Conservation (phyloP, 805 yeast species). For the Candida ulmi region DNA sequence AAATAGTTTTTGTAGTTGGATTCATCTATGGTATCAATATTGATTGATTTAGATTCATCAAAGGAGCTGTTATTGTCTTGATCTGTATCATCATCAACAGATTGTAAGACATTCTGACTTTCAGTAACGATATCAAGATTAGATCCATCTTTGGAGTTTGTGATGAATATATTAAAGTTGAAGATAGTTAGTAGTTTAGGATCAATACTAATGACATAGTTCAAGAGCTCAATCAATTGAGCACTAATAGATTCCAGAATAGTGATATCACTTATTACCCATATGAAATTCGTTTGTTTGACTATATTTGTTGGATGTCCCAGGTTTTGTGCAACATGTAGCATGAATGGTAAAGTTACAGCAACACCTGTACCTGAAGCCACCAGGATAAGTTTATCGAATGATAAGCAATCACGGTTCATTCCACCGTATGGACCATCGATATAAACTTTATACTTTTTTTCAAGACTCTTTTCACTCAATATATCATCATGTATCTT, state of each 20-base stretch:
- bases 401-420: slow-evolving; percentile 37
- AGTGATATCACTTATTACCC: slow-evolving; percentile 34
- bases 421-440: slow-evolving; percentile 61
- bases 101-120: neutral
- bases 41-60: neutral
- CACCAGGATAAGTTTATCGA: slow-evolving; percentile 36
- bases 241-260: slow-evolving; percentile 35
- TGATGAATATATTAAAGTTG: slow-evolving; percentile 23
- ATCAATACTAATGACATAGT: neutral
- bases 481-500: slow-evolving; percentile 19
- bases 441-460: slow-evolving; percentile 29
- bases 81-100: neutral
- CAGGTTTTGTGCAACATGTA: slow-evolving; percentile 14
- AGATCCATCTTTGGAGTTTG: slow-evolving; percentile 20
- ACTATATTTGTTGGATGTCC: slow-evolving; percentile 13
- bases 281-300: slow-evolving; percentile 33
- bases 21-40: neutral
- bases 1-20: neutral
- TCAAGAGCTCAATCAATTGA: slow-evolving; percentile 24
- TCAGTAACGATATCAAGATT: neutral
- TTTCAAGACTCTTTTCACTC: slow-evolving; percentile 12
- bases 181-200: slow-evolving; percentile 2
- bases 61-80: neutral
- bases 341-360: slow-evolving; percentile 40
- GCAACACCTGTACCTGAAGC: slow-evolving; percentile 51